A percentile compares a stretch with the other conserved stretches of the same genome.
Conservation (phyloP, 1,139 yeast species). For the Pichia sp. region DNA sequence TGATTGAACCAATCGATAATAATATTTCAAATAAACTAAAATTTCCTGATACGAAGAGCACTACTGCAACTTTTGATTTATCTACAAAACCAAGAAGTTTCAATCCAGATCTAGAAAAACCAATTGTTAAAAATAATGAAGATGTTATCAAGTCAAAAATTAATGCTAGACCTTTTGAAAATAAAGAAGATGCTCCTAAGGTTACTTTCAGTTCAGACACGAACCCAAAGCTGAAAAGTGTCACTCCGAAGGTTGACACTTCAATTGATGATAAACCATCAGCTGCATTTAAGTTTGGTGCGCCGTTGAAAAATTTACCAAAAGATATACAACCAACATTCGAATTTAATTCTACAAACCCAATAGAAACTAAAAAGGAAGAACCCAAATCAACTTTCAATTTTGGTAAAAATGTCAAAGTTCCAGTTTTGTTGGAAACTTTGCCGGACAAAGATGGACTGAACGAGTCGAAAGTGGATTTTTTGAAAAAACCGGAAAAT, state of each 20-base stretch:
- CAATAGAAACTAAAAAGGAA: neutral
- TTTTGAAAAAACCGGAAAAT: neutral
- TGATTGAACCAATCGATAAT: constrained; percentile 16
- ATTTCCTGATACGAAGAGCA: constrained; percentile 13
- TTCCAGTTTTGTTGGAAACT: neutral
- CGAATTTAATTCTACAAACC: neutral
- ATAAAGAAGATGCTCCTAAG: neutral
- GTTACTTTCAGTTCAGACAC: neutral
- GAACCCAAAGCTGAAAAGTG: neutral
- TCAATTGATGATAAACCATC: constrained; percentile 14
- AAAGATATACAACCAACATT: neutral
- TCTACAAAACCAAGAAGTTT: constrained; percentile 20
- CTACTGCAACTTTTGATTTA: constrained; percentile 15
- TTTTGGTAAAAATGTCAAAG: neutral
- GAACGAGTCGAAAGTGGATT: neutral
- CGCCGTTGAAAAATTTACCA: no score
- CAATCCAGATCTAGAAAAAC: constrained; percentile 6
- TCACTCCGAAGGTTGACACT: neutral
- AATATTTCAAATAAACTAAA: constrained; percentile 16
- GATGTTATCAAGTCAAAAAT: neutral
- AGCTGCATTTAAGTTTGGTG: constrained; percentile 14
- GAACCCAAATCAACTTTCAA: neutral
- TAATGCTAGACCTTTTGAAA: neutral
- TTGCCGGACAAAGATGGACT: constrained; percentile 9
- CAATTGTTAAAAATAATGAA: neutral